Evolutionary conservation across 306 rosid genomes (phyloP).

Genomic region (Acacia melanoxylon): DNA sequence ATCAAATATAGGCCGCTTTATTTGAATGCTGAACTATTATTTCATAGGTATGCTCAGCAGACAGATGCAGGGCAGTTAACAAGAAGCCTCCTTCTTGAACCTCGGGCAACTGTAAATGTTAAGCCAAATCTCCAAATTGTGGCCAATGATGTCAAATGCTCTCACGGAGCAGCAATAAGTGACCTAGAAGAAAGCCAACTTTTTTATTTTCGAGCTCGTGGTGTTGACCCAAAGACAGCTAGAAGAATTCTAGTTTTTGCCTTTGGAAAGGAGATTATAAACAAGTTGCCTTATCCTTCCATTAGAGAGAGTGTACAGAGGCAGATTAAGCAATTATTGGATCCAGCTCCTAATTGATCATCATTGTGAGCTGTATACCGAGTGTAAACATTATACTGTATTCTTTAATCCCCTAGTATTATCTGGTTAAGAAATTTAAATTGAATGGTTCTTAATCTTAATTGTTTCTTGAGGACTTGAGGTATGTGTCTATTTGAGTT

Average conservation of each 20-base stretch:
- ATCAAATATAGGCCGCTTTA: background rate
- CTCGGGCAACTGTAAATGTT: conserved; percentile 86
- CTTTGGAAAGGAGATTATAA: conserved; percentile 85
- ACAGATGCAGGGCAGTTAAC: conserved; percentile 97
- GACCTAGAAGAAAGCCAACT: conserved; percentile 89
- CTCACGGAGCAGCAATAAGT: conserved; percentile 98
- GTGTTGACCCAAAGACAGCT: conserved; percentile 68
- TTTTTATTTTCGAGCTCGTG: conserved; percentile 84
- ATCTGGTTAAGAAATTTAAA: background rate
- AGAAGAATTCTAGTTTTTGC: conserved; percentile 79
- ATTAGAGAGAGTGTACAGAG: conserved; percentile 55
- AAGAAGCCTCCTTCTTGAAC: conserved; percentile 90
- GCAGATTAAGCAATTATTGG: conserved; percentile 62
- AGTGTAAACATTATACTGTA: conserved; percentile 9
- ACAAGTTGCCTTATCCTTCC: conserved; percentile 60
- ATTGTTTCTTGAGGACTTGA: no score
- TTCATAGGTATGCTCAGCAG: conserved; percentile 80
- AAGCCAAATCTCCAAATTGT: conserved; percentile 96
- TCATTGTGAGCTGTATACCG: conserved; percentile 17
- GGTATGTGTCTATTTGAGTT: no score
- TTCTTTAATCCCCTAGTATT: background rate
- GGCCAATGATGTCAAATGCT: conserved; percentile 90
- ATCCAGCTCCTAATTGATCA: conserved; percentile 43
- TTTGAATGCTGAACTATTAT: conserved; percentile 6
- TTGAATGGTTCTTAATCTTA: background rate